phyloP scores from a whole-genome alignment of 139 green algal species.

The Micractinium sp. region DNA sequence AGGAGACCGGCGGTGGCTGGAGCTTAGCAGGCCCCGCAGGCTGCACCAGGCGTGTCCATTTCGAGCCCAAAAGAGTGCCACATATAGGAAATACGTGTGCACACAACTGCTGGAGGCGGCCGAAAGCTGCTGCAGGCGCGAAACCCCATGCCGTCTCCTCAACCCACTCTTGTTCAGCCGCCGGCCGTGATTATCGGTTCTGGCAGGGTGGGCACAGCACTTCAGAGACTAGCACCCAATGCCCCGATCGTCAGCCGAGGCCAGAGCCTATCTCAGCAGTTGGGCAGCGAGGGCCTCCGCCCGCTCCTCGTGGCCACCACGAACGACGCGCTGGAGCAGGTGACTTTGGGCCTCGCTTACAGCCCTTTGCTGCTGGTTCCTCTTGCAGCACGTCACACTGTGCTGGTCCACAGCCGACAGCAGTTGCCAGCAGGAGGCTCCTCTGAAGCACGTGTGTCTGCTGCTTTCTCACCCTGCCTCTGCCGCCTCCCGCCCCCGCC shows the following conservation, averaged over 20 bases:
- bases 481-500: neutral
- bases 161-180: too few relatives aligned
- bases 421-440: neutral
- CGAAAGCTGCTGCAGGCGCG: too few relatives aligned
- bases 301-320: neutral
- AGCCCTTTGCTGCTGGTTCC: neutral
- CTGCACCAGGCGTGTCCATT: too few relatives aligned
- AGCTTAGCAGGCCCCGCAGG: too few relatives aligned
- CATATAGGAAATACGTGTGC: too few relatives aligned
- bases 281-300: neutral
- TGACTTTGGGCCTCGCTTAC: neutral
- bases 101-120: too few relatives aligned
- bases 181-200: too few relatives aligned
- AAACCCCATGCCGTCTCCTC: too few relatives aligned
- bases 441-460: conserved; percentile 27
- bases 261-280: neutral
- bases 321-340: neutral
- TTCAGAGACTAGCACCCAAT: neutral
- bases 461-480: conserved; percentile 50
- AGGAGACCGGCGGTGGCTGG: too few relatives aligned
- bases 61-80: too few relatives aligned
- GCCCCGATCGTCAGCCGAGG: neutral
- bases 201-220: too few relatives aligned
- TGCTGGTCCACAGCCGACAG: too few relatives aligned
- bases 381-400: neutral